A percentile compares a stretch with the other conserved stretches of the same genome.
phyloP scores from a whole-genome alignment of 75 land plant genomes.

The Azolla pinnata region DNA sequence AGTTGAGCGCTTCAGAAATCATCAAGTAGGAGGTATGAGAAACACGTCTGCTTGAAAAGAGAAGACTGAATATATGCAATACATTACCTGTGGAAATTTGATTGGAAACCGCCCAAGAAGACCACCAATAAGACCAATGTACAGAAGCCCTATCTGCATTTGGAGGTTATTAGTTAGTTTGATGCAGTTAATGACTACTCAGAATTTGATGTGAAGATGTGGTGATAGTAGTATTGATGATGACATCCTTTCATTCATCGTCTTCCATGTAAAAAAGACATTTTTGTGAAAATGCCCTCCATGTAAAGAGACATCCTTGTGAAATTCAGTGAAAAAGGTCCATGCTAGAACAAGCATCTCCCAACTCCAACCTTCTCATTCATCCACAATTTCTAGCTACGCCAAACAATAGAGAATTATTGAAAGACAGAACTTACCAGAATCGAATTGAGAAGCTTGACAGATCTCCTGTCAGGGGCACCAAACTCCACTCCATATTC shows the following conservation, averaged over 20 bases:
- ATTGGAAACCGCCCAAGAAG: slow-evolving; percentile 73
- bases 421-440: slow-evolving; percentile 35
- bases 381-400: slow-evolving; percentile 1
- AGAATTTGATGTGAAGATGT: too few relatives aligned
- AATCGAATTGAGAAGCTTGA: slow-evolving; percentile 71
- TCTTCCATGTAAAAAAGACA: too few relatives aligned
- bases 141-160: slow-evolving; percentile 74
- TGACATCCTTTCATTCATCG: too few relatives aligned
- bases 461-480: slow-evolving; percentile 89
- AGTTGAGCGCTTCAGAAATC: slow-evolving; percentile 61
- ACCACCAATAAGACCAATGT: slow-evolving; percentile 78
- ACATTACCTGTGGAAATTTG: slow-evolving; percentile 73
- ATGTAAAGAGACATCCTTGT: too few relatives aligned
- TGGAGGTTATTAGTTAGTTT: too few relatives aligned
- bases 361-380: too few relatives aligned
- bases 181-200: too few relatives aligned
- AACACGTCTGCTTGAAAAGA: neutral
- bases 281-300: too few relatives aligned
- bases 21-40: neutral
- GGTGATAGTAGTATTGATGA: too few relatives aligned
- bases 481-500: slow-evolving; percentile 91
- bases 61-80: neutral
- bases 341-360: too few relatives aligned
- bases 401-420: neutral
- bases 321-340: too few relatives aligned